Percentiles rank a stretch among this genome's conserved stretches.
These are phyloP conservation scores for Naganishia friedmannii DNA, from an alignment of 768 basidiomycete species.

Conservation along the genomic window DNA sequence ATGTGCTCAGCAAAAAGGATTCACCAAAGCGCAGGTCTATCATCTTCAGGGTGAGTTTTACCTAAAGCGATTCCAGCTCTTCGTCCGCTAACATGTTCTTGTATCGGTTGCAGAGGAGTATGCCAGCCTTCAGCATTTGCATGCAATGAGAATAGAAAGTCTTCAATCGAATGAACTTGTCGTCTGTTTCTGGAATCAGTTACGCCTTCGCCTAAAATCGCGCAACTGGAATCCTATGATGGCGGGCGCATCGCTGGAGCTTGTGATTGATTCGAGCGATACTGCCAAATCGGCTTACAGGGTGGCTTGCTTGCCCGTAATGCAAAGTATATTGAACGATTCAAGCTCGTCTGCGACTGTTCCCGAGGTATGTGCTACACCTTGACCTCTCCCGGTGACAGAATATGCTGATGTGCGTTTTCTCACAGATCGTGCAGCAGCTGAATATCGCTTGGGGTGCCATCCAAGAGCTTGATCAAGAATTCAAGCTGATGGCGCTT, in stretches of 20 bases:
- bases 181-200: conserved; percentile 20
- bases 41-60: conserved; percentile 46
- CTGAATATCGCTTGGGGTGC: conserved; percentile 41
- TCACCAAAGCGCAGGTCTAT: conserved; percentile 44
- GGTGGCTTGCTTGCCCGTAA: conserved; percentile 37
- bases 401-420: neutral
- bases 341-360: conserved; percentile 2
- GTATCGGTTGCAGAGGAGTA: conserved; percentile 45
- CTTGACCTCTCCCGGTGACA: neutral
- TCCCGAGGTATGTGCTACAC: conserved; percentile 16
- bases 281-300: conserved; percentile 27
- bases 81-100: neutral
- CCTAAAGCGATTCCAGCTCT: neutral
- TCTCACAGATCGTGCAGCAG: conserved; percentile 40
- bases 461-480: conserved; percentile 39
- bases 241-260: neutral
- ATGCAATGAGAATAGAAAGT: conserved; percentile 41
- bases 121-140: conserved; percentile 44
- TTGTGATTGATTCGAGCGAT: neutral
- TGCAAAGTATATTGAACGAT: conserved; percentile 33
- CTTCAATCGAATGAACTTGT: conserved; percentile 19
- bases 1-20: conserved; percentile 45
- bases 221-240: conserved; percentile 9
- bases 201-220: conserved; percentile 20
- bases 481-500: conserved; percentile 38